Evolutionary conservation across 306 rosid species (phyloP), one percentile per base, ranked within the genome.

Genomic region (Clitoria ternatea): DNA sequence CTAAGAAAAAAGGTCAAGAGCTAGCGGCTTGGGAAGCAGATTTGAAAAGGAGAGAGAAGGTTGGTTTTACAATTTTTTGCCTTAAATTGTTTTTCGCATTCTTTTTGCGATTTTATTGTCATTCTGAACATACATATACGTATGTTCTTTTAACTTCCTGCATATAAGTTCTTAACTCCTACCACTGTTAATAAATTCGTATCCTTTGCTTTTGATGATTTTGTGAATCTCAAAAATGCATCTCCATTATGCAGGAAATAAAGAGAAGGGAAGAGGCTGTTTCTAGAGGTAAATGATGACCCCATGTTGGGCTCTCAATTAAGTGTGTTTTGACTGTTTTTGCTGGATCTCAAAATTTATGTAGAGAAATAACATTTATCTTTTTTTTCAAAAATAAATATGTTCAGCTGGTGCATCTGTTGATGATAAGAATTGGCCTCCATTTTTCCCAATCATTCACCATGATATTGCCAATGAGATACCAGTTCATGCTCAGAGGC

Each of bases 381-480:
- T 78, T 32, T 39, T 63, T 40, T 55, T 64, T 17, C 45, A 55
- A 45, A 69, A 57, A 50, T 75, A 69, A 66, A 39, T 75, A 44
- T 63, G 39, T 50, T 74, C 89, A 95, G 99, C 87, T 77, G 96
- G 91, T 45, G 85, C 82, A 27, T 83, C 96, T 8, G 30, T 61
- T 77, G 99, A 91, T 77, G 96, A 82, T 78, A 91, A 80, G 88
- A 95, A 91, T 72, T 95, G 99, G 99, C 99, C 99, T 85, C 96
- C 96, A 15, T 47, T 87, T 75, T 94, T 94, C 66, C 99, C 99
- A 33, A 83, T 94, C 62, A 94, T 94, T 77, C 99, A 94, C 82
- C 99, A 94, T 81, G 99, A 94, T 86, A 91, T 95, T 74, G 85
- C 97, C 70, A 91, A 89, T 66, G 99, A 95, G 79, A 95, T 95